Conservation (phyloP, 2,329 filamentous ascomycete genomes). For the Beauveria rudraprayagi region DNA sequence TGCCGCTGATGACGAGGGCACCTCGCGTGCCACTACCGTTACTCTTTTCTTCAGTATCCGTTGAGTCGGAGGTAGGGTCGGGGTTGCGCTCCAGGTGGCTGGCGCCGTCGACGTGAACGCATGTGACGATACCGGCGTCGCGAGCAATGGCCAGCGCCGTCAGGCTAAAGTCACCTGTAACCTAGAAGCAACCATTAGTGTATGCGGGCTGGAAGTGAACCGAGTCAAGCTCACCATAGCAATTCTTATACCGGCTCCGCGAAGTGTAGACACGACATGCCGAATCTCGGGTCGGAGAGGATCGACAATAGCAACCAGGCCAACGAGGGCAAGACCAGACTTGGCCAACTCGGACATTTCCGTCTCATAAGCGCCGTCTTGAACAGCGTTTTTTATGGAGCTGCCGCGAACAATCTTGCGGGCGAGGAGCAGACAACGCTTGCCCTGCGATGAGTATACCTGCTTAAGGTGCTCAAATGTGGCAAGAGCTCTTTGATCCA, state of each 20-base stretch:
- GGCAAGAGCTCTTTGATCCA: constrained; percentile 37
- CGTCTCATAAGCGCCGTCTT: constrained; percentile 41
- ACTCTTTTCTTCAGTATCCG: constrained; percentile 18
- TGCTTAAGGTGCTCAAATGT: constrained; percentile 55
- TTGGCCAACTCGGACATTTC: constrained; percentile 47
- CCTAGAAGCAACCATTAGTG: constrained; percentile 26
- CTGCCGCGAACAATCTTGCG: constrained; percentile 45
- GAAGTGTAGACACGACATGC: constrained; percentile 55
- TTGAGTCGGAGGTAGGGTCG: not conserved
- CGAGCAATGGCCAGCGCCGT: constrained; percentile 66
- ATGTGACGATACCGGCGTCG: constrained; percentile 63
- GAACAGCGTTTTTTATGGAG: constrained; percentile 30
- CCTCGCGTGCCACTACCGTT: constrained; percentile 18
- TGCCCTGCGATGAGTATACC: constrained; percentile 59
- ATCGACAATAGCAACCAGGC: constrained; percentile 70
- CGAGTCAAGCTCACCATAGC: constrained; percentile 52
- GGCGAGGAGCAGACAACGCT: constrained; percentile 58
- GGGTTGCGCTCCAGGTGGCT: constrained; percentile 39
- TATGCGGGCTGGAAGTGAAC: not conserved
- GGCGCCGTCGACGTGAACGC: constrained; percentile 43
- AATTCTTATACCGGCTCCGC: constrained; percentile 63
- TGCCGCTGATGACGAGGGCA: constrained; percentile 56
- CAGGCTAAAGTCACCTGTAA: constrained; percentile 70
- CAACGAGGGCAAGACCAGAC: constrained; percentile 58
- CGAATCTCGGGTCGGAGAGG: constrained; percentile 68